These are phyloP conservation scores for Penicillium sp. DNA, from an alignment of 2,329 filamentous ascomycete genomes.

Conservation along the genomic window DNA sequence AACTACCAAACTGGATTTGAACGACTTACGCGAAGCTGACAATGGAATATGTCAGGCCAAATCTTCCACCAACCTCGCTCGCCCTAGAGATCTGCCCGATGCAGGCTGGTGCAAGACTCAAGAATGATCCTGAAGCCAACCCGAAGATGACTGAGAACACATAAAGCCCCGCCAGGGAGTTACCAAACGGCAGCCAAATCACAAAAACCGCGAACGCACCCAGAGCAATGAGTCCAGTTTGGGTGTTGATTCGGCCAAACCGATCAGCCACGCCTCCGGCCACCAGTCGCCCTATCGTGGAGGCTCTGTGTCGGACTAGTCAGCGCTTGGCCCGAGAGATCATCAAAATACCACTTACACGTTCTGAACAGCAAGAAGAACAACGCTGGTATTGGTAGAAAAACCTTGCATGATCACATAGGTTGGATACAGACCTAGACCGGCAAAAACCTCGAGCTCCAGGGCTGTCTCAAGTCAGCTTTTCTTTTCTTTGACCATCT, in stretches of 20 bases:
- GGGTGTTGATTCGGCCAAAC: slow-evolving; percentile 50
- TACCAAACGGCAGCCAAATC: slow-evolving; percentile 49
- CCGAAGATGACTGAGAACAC: slow-evolving; percentile 46
- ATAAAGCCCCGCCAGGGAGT: slow-evolving; percentile 23
- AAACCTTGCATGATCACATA: slow-evolving; percentile 33
- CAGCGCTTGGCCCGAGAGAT: not conserved
- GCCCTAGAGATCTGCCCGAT: slow-evolving; percentile 50
- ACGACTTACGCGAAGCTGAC: slow-evolving; percentile 47
- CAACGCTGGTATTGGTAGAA: slow-evolving; percentile 31
- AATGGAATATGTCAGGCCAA: slow-evolving; percentile 52
- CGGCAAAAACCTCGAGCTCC: slow-evolving; percentile 34
- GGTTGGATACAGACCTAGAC: slow-evolving; percentile 31
- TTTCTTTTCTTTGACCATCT: not conserved
- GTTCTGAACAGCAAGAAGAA: slow-evolving; percentile 42
- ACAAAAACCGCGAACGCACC: slow-evolving; percentile 43
- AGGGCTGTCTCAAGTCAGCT: slow-evolving; percentile 22
- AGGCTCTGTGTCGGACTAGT: slow-evolving; percentile 29
- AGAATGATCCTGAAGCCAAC: slow-evolving; percentile 49
- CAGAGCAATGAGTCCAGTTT: slow-evolving; percentile 34
- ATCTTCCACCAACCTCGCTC: slow-evolving; percentile 50
- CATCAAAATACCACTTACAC: slow-evolving; percentile 24
- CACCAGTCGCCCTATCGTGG: slow-evolving; percentile 47
- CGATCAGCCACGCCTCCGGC: slow-evolving; percentile 47
- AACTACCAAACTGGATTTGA: not conserved
- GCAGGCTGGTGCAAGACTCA: slow-evolving; percentile 48